Evolutionary conservation across 768 basidiomycete species (phyloP), one percentile per base, ranked within the genome.

Genomic region (Neoboletus subvelutipes): DNA sequence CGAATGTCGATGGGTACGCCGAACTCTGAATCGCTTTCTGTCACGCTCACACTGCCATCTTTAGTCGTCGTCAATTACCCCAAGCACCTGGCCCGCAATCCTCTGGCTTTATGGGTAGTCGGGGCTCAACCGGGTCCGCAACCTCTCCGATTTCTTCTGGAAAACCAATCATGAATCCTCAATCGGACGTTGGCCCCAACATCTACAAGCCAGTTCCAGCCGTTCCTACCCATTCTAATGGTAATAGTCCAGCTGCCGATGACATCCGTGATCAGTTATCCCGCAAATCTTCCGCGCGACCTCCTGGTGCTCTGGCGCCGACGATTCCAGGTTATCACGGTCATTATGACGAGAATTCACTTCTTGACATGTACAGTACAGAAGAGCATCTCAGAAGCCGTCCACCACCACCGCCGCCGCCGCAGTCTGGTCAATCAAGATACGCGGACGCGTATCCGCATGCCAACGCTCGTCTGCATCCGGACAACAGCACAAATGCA

Each of bases 141-240:
- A 51, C 57, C n/a, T 63, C 66, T 1, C 63, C 67, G 0, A 59
- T 37, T 13, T 54, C 65, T 28, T n/a, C 55, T 17, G 59, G 51
- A 26, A 73, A 54, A 56, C 58, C 57, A 18, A n/a, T 42, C 28
- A 18, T 26, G 29, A 52, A 42, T 50, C 48, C 51, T 22, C 67
- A 59, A 37, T 50, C 66, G 3, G 71, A 72, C 24, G 10, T 52
- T 17, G 18, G 20, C 4, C 60, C 63, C 1, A 72, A 71, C 33
- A 40, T 73, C 17, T 59, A 70, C 59, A 72, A 72, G 53, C 70
- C 71, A 13, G 70, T 72, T 4, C 71, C 71, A 8, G 63, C 70
- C 2, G 61, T 72, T 11, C 71, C 70, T 2, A 33, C 51, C 7
- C 55, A 56, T 20, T 8, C 48, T 5, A 65, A 65, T n/a, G 60